A percentile compares a stretch with the other conserved stretches of the same genome.
Conservation (phyloP, 306 rosid species). For the Medicago arabica region DNA sequence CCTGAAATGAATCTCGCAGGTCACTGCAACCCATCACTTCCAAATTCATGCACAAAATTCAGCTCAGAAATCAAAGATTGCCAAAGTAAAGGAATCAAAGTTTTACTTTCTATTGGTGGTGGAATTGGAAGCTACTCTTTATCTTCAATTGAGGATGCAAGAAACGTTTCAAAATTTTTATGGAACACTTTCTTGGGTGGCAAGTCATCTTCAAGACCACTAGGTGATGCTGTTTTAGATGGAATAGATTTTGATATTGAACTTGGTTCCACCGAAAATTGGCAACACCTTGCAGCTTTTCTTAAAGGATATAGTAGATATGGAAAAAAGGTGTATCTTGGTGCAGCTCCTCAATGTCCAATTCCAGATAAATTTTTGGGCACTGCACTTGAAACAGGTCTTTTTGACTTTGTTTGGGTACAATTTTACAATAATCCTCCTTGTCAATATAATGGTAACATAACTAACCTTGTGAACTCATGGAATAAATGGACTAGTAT, state of each 20-base stretch:
- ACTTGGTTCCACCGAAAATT: slow-evolving; percentile 53
- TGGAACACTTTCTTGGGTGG: slow-evolving; percentile 84
- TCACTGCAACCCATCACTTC: slow-evolving; percentile 62
- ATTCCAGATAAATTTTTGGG: slow-evolving; percentile 64
- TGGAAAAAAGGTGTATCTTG: slow-evolving; percentile 51
- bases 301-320: slow-evolving; percentile 41
- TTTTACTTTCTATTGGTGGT: slow-evolving; percentile 74
- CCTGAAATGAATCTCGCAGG: slow-evolving; percentile 70
- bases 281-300: slow-evolving; percentile 56
- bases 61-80: slow-evolving; percentile 56
- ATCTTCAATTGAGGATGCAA: slow-evolving; percentile 58
- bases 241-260: slow-evolving; percentile 84
- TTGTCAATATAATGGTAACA: slow-evolving; percentile 56
- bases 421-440: slow-evolving; percentile 64
- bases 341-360: slow-evolving; percentile 89
- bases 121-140: slow-evolving; percentile 63
- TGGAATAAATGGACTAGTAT: slow-evolving; percentile 65
- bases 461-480: slow-evolving; percentile 56
- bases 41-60: slow-evolving; percentile 50
- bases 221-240: slow-evolving; percentile 71
- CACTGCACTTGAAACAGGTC: slow-evolving; percentile 56
- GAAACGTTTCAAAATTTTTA: slow-evolving; percentile 50
- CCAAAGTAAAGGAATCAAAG: slow-evolving; percentile 65
- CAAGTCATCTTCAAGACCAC: slow-evolving; percentile 59
- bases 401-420: slow-evolving; percentile 71